Evolutionary conservation across 202 grass and related monocot genomes (phyloP), one percentile per base, ranked within the genome.

Genomic region (Setaria italica): DNA sequence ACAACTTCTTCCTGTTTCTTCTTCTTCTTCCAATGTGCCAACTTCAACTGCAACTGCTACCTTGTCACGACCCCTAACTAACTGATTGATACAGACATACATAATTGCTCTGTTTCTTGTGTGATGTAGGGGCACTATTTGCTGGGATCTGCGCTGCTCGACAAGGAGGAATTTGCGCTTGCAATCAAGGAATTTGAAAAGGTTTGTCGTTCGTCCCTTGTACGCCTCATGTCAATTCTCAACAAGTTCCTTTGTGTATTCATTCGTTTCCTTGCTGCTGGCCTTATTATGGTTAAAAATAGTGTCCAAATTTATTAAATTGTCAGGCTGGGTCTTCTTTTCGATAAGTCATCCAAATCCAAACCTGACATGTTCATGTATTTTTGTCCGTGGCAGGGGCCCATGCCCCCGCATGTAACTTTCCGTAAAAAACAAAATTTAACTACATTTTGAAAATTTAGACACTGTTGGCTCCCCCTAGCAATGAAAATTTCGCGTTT

Each of bases 91-190:
- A 35, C 16, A 34, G 47, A 74, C 15, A 53, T 17, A 12, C 37
- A 3, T 43, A 57, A 14, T 48, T 60, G 10, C 62, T 63, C 10
- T 72, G 3, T 79, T 55, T 33, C n/a, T 47, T 83, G 15, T 60
- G 29, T 72, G 47, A 74, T 87, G 5, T 70, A 92, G 92, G 95
- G 87, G 2, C 95, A 90, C 30, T 93, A 88, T 60, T 34, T 97
- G 82, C 62, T 95, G 39, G 87, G 95, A 21, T 88, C 84, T 51
- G 84, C 82, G 0, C 72, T 97, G 66, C 89, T 93, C 72, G 67
- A 97, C 39, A 91, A 90, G 89, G 83, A 85, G 43, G 77, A 95
- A 2, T 87, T 80, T 76, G 29, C 72, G 81, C 75, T 69, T 34
- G 82, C 85, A 41, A 82, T 88, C 74, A 89, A 84, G 58, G 89